Evolutionary conservation across 352 stramenopile genomes (phyloP).

Genomic region (Pythium brassicae): DNA sequence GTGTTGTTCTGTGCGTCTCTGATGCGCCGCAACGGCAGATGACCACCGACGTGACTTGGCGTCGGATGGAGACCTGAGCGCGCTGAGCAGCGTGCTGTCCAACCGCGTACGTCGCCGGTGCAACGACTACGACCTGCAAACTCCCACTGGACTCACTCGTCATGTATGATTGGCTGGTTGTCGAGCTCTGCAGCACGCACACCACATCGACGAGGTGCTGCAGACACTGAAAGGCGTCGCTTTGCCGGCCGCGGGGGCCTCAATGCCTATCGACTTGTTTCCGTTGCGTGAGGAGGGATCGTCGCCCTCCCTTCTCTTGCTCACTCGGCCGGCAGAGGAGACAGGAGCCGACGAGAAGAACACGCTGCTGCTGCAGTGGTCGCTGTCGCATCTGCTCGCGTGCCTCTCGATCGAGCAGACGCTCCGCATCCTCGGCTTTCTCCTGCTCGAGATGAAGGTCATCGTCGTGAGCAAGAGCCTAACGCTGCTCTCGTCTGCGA

Average conservation of each 20-base stretch:
- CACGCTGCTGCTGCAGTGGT: constrained; percentile 38
- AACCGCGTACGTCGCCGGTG: constrained; percentile 26
- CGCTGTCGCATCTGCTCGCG: constrained; percentile 30
- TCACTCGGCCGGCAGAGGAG: constrained; percentile 29
- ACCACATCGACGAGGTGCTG: constrained; percentile 29
- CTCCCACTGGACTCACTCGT: too few relatives aligned
- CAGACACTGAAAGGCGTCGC: constrained; percentile 17
- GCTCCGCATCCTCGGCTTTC: constrained; percentile 34
- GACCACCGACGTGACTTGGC: constrained; percentile 9
- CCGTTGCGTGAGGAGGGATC: neutral
- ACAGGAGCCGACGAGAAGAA: constrained; percentile 32
- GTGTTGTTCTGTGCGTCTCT: neutral
- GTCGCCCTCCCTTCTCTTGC: constrained; percentile 10
- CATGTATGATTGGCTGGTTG: too few relatives aligned
- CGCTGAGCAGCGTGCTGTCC: constrained; percentile 30
- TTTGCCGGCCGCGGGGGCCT: constrained; percentile 19
- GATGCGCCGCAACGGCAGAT: neutral
- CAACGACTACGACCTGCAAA: too few relatives aligned
- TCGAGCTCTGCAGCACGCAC: constrained; percentile 26
- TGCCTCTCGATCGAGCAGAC: constrained; percentile 32
- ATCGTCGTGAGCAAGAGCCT: constrained; percentile 45
- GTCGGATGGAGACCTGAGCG: constrained; percentile 3
- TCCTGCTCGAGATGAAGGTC: constrained; percentile 52
- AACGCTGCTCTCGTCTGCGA: constrained; percentile 34
- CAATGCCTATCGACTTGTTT: constrained; percentile 18